Evolutionary conservation across 2,329 filamentous ascomycete species (phyloP), one percentile per base, ranked within the genome.

Genomic region (Sphaerulina vaccinii): DNA sequence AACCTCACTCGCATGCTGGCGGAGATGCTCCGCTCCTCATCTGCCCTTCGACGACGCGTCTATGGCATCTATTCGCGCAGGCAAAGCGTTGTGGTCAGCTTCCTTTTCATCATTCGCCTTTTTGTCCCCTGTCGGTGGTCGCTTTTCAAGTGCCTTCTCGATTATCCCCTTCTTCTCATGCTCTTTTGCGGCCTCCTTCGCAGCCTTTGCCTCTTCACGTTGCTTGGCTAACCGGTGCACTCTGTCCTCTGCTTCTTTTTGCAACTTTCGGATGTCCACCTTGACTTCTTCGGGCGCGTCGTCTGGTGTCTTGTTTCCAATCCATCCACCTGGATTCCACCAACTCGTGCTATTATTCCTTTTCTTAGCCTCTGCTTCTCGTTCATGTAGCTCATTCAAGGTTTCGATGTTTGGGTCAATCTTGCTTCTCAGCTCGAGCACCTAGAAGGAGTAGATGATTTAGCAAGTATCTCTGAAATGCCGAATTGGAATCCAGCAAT

Each of bases 361-460:
- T 51, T 51, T 59, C 45, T 59, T 65, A 43, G 64, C 60, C 39
- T 53, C 58, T 53, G 57, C 59, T 38, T 66, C 54, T 13, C 59
- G 63, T 37, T 71, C 69, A 49, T 73, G 71, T 37, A 68, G 52
- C 29, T 70, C 69, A 46, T 74, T 71, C 23, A 68, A 57, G 13
- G 59, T 62, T 33, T 60, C 61, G 15, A 70, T 56, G 18, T 66
- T 58, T 4, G 66, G 64, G 52, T 57, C 68, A 61, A 52, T 64
- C 52, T 67, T 64, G 16, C 59, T 57, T 35, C 59, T 52, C 21
- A 73, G 56, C 42, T 71, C 67, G 48, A 70, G 69, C 21, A 76
- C 61, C 57, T n/a, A n/a, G n/a, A n/a, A n/a, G n/a, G n/a, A n/a
- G n/a, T n/a, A n/a, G n/a, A n/a, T n/a, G n/a, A n/a, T n/a, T n/a